Conservation (phyloP, 306 rosid species). For the Gynostemma pentaphyllum region DNA sequence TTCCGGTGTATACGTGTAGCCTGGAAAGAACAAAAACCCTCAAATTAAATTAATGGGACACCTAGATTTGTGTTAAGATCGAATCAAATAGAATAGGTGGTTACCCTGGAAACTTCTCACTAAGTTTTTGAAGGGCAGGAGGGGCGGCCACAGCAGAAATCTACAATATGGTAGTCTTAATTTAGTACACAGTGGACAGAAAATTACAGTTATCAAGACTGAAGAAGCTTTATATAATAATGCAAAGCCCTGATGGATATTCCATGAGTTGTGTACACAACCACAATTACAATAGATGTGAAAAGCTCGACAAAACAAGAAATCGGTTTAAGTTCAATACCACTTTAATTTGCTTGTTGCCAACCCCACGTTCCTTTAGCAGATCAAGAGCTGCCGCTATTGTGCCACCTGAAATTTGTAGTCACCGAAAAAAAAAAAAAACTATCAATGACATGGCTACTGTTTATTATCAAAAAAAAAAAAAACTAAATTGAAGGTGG, state of each 20-base stretch:
- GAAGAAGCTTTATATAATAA: too few relatives aligned
- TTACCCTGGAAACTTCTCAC: conserved; percentile 93
- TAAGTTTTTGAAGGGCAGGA: conserved; percentile 86
- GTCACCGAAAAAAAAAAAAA: background rate
- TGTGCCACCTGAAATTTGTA: conserved; percentile 64
- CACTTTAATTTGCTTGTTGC: conserved; percentile 75
- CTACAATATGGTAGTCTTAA: conserved; percentile 25
- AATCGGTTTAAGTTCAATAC: conserved; percentile 25
- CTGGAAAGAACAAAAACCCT: conserved; percentile 26
- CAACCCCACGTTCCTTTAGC: conserved; percentile 61
- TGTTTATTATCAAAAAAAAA: background rate
- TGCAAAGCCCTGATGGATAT: background rate
- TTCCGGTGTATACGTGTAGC: conserved; percentile 81
- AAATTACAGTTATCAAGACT: background rate
- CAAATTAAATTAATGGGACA: background rate
- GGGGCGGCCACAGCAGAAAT: conserved; percentile 90
- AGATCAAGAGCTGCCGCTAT: conserved; percentile 65
- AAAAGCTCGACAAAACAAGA: background rate
- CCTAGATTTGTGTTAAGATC: background rate
- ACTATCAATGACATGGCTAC: too few relatives aligned
- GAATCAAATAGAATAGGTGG: background rate
- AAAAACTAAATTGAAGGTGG: too few relatives aligned
- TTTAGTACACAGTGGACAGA: background rate
- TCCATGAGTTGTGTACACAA: background rate
- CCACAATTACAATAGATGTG: background rate